Base-by-base conservation (phyloP, 2,329 filamentous ascomycete species). In the Hymenoscyphus scutula region DNA sequence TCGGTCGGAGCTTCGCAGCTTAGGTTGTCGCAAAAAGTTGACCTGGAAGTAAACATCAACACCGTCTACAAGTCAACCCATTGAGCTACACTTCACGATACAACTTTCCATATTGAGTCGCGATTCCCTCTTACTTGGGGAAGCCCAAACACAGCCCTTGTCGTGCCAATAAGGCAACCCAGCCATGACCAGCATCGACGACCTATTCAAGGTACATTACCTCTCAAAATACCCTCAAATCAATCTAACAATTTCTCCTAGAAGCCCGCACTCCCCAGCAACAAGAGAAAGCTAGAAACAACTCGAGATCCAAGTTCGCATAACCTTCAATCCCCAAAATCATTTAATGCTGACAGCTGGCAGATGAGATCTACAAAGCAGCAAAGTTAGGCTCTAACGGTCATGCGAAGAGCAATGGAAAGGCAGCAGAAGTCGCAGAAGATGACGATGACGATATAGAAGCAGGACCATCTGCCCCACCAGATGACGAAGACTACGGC, bases 361-460 rank as follows among this genome's bases (percentile, higher is more conserved):
- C 62, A 88, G 86, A 81, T 69, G 79, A 88, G 67, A 78, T 87
- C 61, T 88, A 89, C 77, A 89, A 89, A 73, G 82, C 84, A 5
- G 82, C 80, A 51, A 87, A 84, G 64, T 71, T 83, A 45, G 76
- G 77, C 61, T 70, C 77, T 58, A 80, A 80, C 63, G 77, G 77
- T 58, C 67, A 72, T 67, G 75, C 75, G 56, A 79, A 77, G 55
- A 69, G 64, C 51, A 74, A 73, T 64, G 70, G 71, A 27, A 71
- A 69, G 51, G 63, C 68, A 30, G 66, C 68, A 23, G 68, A 68
- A 27, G 66, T 71, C 51, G 67, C 67, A 62, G 76, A 78, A 59
- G 68, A 68, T 62, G 75, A 79, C 63, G 70, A 73, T 17, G 76
- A 82, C n/a, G 76, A 82, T 67, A 72, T 75, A 53, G 79, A 82